These are phyloP conservation scores for Mariannaea elegans DNA, from an alignment of 2,329 filamentous ascomycete genomes.

Conservation along the genomic window DNA sequence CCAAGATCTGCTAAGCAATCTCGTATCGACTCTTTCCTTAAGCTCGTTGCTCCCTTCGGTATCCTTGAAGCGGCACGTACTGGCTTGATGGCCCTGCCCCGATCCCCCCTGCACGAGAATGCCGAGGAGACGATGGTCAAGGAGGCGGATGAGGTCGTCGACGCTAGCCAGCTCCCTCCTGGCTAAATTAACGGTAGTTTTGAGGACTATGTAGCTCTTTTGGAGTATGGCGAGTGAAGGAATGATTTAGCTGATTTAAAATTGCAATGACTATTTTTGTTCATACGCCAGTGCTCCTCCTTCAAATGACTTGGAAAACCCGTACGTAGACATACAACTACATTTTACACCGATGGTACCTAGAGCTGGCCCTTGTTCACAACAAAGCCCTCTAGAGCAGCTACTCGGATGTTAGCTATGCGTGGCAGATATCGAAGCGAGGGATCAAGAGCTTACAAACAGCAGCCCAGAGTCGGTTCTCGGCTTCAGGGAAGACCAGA, in stretches of 20 bases:
- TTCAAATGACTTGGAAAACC: conserved; percentile 21
- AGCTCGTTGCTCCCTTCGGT: conserved; percentile 91
- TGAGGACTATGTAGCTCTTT: conserved; percentile 24
- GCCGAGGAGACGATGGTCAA: conserved; percentile 76
- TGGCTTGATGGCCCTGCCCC: conserved; percentile 94
- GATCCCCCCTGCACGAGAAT: conserved; percentile 83
- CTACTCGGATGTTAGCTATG: conserved; percentile 48
- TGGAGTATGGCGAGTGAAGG: conserved; percentile 42
- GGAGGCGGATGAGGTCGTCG: conserved; percentile 94
- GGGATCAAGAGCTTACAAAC: conserved; percentile 64
- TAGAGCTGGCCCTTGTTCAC: conserved; percentile 88
- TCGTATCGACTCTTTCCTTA: conserved; percentile 97
- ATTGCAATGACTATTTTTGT: conserved; percentile 41
- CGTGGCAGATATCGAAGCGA: background rate
- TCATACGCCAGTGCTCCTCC: conserved; percentile 36
- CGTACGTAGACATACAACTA: conserved; percentile 22
- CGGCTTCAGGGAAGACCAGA: conserved; percentile 91
- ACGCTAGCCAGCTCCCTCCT: conserved; percentile 91
- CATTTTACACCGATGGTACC: conserved; percentile 9
- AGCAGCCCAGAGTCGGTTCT: conserved; percentile 93
- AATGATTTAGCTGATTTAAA: conserved; percentile 39
- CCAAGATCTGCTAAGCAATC: conserved; percentile 86
- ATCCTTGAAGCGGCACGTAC: conserved; percentile 96
- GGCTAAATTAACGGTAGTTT: conserved; percentile 64
- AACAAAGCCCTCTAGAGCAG: conserved; percentile 86